Evolutionary conservation across 768 basidiomycete species (phyloP).

Genomic region (Naganishia kalamii): DNA sequence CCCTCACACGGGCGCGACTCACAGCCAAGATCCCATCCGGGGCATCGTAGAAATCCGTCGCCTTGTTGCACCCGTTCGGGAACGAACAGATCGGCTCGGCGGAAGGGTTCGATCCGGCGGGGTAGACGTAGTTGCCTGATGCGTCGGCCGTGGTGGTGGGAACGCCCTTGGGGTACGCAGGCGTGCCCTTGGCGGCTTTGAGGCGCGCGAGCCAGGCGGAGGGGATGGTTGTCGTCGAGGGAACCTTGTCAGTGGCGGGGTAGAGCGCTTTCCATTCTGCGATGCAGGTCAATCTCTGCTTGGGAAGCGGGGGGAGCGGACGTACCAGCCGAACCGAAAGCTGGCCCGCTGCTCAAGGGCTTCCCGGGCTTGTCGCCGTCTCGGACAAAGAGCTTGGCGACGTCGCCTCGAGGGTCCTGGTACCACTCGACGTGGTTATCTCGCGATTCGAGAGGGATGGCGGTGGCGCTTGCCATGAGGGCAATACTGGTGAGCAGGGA

Average conservation of each 20-base stretch:
- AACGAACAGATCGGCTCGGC: background rate
- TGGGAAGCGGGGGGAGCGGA: background rate
- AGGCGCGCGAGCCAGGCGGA: background rate
- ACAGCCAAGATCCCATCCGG: slow-evolving; percentile 11
- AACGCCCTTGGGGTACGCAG: background rate
- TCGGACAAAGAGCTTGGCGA: slow-evolving; percentile 7
- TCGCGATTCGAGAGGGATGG: background rate
- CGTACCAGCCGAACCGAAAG: background rate
- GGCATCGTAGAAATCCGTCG: background rate
- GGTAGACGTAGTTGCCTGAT: slow-evolving; percentile 7
- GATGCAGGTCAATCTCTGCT: background rate
- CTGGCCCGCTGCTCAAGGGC: background rate
- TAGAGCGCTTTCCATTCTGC: slow-evolving; percentile 12
- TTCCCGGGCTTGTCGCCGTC: background rate
- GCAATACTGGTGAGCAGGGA: background rate
- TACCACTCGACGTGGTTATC: slow-evolving; percentile 10
- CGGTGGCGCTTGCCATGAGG: background rate
- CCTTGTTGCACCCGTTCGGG: slow-evolving; percentile 12
- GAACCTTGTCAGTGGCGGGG: background rate
- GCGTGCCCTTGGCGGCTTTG: background rate
- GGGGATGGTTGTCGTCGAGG: background rate
- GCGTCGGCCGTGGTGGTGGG: background rate
- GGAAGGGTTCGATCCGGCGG: background rate
- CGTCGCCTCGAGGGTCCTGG: background rate
- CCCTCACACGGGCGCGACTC: background rate